A percentile compares a stretch with the other conserved stretches of the same genome.
These are phyloP conservation scores for Schizosaccharomyces versatilis DNA, from an alignment of 1,139 yeast species.

Conservation along the genomic window DNA sequence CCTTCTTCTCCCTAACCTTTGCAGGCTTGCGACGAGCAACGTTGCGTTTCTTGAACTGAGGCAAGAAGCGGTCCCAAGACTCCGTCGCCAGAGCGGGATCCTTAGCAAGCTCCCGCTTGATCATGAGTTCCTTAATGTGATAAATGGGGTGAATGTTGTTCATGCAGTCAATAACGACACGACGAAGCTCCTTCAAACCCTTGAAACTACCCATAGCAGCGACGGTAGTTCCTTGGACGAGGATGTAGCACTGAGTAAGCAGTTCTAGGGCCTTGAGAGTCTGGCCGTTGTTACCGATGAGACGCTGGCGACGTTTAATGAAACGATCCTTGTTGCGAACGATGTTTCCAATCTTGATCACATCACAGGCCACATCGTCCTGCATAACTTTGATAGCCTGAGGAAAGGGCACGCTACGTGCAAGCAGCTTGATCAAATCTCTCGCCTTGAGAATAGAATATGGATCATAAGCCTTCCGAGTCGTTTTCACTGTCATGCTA, in stretches of 20 bases:
- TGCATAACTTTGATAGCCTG: slow-evolving; percentile 64
- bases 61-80: slow-evolving; percentile 92
- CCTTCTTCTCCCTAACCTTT: slow-evolving; percentile 51
- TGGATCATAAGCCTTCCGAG: slow-evolving; percentile 88
- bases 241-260: slow-evolving; percentile 74
- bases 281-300: slow-evolving; percentile 93
- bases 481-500: slow-evolving; percentile 87
- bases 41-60: slow-evolving; percentile 88
- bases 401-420: slow-evolving; percentile 92
- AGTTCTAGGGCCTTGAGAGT: slow-evolving; percentile 87
- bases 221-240: slow-evolving; percentile 94
- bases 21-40: slow-evolving; percentile 83
- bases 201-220: slow-evolving; percentile 92
- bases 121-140: slow-evolving; percentile 91
- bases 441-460: slow-evolving; percentile 84
- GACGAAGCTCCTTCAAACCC: slow-evolving; percentile 75
- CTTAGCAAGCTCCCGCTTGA: slow-evolving; percentile 80
- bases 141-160: slow-evolving; percentile 86
- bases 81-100: slow-evolving; percentile 88
- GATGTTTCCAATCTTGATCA: slow-evolving; percentile 76
- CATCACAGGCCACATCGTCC: slow-evolving; percentile 74
- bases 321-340: slow-evolving; percentile 83
- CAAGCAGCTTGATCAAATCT: slow-evolving; percentile 75
- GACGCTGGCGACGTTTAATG: slow-evolving; percentile 82
- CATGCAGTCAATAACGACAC: slow-evolving; percentile 97